phyloP scores from a whole-genome alignment of 1,139 yeast genomes.

The Magnusiomyces clavatus region DNA sequence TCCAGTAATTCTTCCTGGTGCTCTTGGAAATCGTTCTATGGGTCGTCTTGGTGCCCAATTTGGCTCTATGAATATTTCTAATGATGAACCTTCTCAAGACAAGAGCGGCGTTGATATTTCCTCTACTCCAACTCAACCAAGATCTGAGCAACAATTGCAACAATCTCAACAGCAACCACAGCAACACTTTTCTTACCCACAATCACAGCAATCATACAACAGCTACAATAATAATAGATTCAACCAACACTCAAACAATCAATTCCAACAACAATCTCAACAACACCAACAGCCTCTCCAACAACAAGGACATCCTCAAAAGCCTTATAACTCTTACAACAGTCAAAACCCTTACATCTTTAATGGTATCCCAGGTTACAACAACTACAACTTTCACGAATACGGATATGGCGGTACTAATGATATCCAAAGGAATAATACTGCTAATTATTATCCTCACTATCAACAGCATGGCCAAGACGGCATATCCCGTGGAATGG shows the following conservation, averaged over 20 bases:
- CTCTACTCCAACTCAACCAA: slow-evolving; percentile 25
- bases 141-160: slow-evolving; percentile 4
- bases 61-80: slow-evolving; percentile 48
- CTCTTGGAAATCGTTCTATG: slow-evolving; percentile 39
- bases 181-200: neutral
- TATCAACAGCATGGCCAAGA: slow-evolving; percentile 17
- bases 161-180: neutral
- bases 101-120: slow-evolving; percentile 15
- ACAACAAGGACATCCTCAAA: slow-evolving; percentile 14
- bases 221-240: slow-evolving; percentile 11
- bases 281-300: slow-evolving; percentile 14
- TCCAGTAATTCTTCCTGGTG: slow-evolving; percentile 59
- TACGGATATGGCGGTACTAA: slow-evolving; percentile 17
- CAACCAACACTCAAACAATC: slow-evolving; percentile 5
- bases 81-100: slow-evolving; percentile 26
- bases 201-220: slow-evolving; percentile 3
- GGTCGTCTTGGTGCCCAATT: slow-evolving; percentile 63
- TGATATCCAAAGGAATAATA: slow-evolving; percentile 16
- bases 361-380: slow-evolving; percentile 21
- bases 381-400: slow-evolving; percentile 14
- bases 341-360: slow-evolving; percentile 22
- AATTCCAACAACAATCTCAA: slow-evolving; percentile 15
- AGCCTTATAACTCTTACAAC: slow-evolving; percentile 18
- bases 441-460: slow-evolving; percentile 18
- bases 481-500: slow-evolving; percentile 6